Evolutionary conservation across 352 stramenopile genomes (phyloP), one percentile per base, ranked within the genome.

Genomic region (Thalassiosira hispida): DNA sequence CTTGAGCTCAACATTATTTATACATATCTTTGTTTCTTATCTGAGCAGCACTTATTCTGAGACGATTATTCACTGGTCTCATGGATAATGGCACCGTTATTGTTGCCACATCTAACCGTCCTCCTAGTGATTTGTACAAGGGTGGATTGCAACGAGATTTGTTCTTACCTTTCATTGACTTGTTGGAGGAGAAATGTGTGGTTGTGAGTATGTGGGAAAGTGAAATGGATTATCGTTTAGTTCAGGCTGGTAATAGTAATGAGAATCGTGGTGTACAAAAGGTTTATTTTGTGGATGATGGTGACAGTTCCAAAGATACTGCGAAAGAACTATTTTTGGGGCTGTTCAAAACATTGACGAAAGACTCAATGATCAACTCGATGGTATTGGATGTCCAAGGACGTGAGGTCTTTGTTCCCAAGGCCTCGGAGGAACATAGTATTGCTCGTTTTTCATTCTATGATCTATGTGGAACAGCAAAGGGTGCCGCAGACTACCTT

Each of bases 111-210:
- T 98, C 94, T 29, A 99, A 99, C 87, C 95, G 96, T 20, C 83
- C 94, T 31, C 97, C 97, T 0, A 71, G 93, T 69, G 92, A 98
- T 66, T 88, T 99, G 62, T 99, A 99, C 89, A 87, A 96, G 46
- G 94, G 98, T 72, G 97, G 97, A 64, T 94, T 98, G 56, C 97
- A 99, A 79, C 95, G 97, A 25, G 94, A 98, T 78, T 96, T 98
- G 51, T 99, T 99, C 68, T 22, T 99, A 52, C 97, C 97, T 5
- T 99, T 99, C 88, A 95, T 99, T 65, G 87, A 98, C 66, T 90
- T 98, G 61, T 90, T 99, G n/a, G 62, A 93, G 56, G 25, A 87
- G 40, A 73, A 77, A 27, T 87, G 66, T 53, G 14, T 62, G 11
- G 78, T 92, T 1, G 73, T 94, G 16, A 77, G 66, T 64, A 89